Conservation (phyloP, 306 rosid species). For the Rubus idaeus region DNA sequence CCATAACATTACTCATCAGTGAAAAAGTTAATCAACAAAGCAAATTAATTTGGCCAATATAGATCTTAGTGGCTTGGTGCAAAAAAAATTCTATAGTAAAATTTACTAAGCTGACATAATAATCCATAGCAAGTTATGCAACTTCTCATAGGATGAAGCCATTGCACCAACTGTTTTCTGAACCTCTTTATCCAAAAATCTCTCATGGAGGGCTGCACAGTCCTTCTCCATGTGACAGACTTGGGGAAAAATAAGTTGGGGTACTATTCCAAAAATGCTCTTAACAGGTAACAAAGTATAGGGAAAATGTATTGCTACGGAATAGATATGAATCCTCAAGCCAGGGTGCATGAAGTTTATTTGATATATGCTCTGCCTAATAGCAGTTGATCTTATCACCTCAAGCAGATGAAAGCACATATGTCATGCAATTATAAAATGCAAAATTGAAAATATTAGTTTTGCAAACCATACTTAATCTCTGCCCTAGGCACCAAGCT, state of each 20-base stretch:
- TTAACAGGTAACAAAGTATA: neutral
- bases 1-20: neutral
- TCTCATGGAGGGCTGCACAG: neutral
- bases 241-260: neutral
- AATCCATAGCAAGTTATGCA: neutral
- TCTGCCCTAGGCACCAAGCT: neutral
- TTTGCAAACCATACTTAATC: neutral
- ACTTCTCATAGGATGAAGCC: neutral
- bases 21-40: neutral
- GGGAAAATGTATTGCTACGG: neutral
- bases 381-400: neutral
- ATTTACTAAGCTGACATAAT: neutral
- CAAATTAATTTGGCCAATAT: neutral
- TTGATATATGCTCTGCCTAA: neutral
- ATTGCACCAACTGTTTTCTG: neutral
- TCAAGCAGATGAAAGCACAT: neutral
- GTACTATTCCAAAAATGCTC: neutral
- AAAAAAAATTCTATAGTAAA: neutral
- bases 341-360: neutral
- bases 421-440: neutral
- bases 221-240: constrained; percentile 1
- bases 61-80: neutral
- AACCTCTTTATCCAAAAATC: neutral
- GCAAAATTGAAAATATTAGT: neutral
- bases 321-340: neutral